A percentile compares a stretch with the other conserved stretches of the same genome.
phyloP scores from a whole-genome alignment of 257 asterid genomes.

The Voacanga thouarsii region DNA sequence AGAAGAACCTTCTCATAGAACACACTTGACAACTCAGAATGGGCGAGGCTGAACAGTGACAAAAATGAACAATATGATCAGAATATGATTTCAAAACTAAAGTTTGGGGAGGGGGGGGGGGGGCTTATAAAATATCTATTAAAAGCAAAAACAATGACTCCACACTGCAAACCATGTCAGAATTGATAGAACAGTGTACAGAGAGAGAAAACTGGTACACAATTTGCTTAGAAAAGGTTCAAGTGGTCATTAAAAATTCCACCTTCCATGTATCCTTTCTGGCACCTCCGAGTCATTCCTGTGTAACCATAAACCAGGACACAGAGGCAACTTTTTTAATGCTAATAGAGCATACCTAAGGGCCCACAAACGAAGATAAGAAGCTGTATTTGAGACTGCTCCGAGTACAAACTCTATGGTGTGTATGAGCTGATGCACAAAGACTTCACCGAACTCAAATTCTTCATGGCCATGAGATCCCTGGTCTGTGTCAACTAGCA shows the following conservation, averaged over 20 bases:
- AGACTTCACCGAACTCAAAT: slow-evolving; percentile 92
- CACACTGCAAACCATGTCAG: background rate
- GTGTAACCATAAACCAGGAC: background rate
- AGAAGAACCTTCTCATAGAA: slow-evolving; percentile 95
- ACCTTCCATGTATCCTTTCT: background rate
- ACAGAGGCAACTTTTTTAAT: background rate
- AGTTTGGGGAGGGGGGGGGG: too few relatives aligned
- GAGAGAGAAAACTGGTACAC: background rate
- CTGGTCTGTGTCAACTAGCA: slow-evolving; percentile 63
- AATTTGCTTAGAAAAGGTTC: background rate
- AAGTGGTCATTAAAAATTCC: background rate
- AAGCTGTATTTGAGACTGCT: slow-evolving; percentile 98
- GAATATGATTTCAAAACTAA: background rate
- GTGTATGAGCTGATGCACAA: slow-evolving; percentile 96
- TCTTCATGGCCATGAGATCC: slow-evolving; percentile 86
- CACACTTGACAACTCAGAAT: slow-evolving; percentile 84
- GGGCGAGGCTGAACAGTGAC: slow-evolving; percentile 75
- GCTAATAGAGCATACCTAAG: slow-evolving; percentile 59
- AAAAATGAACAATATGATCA: slow-evolving; percentile 10
- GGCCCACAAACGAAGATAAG: slow-evolving; percentile 99
- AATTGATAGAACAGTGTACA: background rate
- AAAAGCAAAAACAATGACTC: background rate
- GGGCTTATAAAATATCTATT: background rate
- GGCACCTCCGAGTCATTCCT: background rate
- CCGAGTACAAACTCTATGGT: slow-evolving; percentile 99